Base-by-base conservation (phyloP, 495 filamentous ascomycete genomes). In the Thermothielavioides terrestris region DNA sequence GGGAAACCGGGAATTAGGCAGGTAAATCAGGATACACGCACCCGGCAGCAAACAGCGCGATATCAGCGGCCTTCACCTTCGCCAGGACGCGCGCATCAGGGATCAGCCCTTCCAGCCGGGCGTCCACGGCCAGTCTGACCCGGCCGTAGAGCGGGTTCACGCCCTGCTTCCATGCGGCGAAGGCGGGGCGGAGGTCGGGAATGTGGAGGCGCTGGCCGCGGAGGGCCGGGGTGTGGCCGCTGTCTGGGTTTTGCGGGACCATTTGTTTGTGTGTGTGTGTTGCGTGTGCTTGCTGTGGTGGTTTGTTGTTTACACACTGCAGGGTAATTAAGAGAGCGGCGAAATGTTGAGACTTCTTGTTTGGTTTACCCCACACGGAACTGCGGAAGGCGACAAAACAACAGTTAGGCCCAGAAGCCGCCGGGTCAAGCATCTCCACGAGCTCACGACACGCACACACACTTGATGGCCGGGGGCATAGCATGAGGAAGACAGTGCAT, bases 21-120 rank as follows among this genome's bases (percentile, higher is more conserved):
- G 1, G 20, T 8, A 5, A 23, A 45, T 17, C 2, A 21, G 14
- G 11, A 1, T n/a, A 42, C 10, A 21, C 38, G 12, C 25, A 57
- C 54, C 41, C 32, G 2, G 44, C n/a, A 4, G 54, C 49, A 42
- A 53, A 50, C 10, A 57, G 32, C 17, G 14, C 54, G 4, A 56
- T 22, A 45, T 56, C 49, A 4, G 20, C 48, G 15, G 27, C 37
- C 44, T 18, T 49, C n/a, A 40, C 28, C 44, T 49, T 56, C 10
- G 18, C 27, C 17, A 51, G 32, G 0, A 40, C 53, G 4, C 14
- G 9, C 30, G 50, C 50, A 30, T 50, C 17, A 2, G 11, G 17
- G 1, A 57, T 36, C 12, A 57, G 11, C 12, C 30, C 28, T 11
- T 8, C 50, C 14, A 57, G 15, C 40, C 41, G 50, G 5, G 10